Evolutionary conservation across 176 grass and related monocot species (phyloP).

Genomic region (Avena eriantha): DNA sequence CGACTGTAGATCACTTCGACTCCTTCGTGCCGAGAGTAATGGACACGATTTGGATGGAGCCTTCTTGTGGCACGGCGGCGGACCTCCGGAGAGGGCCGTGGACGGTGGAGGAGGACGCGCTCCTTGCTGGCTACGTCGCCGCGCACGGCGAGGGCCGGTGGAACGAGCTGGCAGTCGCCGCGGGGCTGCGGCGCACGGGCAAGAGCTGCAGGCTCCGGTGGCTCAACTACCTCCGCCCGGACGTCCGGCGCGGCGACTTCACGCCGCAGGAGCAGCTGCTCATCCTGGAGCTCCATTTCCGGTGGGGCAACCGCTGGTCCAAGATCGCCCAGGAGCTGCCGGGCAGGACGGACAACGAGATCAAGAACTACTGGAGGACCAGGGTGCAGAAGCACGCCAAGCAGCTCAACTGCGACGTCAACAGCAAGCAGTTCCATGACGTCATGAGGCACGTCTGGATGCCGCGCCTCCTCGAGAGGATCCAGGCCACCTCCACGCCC

Average conservation of each 20-base stretch:
- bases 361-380: conserved; percentile 73
- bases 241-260: conserved; percentile 86
- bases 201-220: conserved; percentile 99
- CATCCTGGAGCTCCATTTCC: conserved; percentile 88
- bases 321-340: conserved; percentile 57
- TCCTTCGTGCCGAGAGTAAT: neutral
- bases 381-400: conserved; percentile 65
- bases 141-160: conserved; percentile 22
- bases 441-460: conserved; percentile 70
- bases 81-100: conserved; percentile 27
- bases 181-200: conserved; percentile 48
- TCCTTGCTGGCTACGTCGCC: conserved; percentile 13
- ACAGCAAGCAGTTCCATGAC: conserved; percentile 68
- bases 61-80: neutral
- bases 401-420: conserved; percentile 56
- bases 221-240: conserved; percentile 98
- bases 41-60: conserved; percentile 20
- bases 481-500: conserved; percentile 45
- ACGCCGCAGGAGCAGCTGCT: conserved; percentile 84
- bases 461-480: conserved; percentile 79
- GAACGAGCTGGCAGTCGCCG: conserved; percentile 5
- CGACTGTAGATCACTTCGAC: conserved; percentile 1
- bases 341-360: conserved; percentile 66
- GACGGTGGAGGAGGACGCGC: conserved; percentile 27
- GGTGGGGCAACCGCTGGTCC: conserved; percentile 94